A percentile compares a stretch with the other conserved stretches of the same genome.
phyloP scores from a whole-genome alignment of 1,284 basidiomycete species.

The Ustilago tritici region DNA sequence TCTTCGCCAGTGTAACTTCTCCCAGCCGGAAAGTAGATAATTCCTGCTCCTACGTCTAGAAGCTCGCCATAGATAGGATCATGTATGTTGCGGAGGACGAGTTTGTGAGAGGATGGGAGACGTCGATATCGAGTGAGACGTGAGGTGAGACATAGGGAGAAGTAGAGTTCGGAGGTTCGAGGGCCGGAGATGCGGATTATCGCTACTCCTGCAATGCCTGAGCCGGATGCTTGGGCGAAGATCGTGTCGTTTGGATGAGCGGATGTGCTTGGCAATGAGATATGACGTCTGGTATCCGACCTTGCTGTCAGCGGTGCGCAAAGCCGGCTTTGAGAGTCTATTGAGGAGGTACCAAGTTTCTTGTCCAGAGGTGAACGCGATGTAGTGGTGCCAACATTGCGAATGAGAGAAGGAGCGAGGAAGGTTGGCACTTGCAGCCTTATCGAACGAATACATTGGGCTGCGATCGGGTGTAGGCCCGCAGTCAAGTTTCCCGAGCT shows the following conservation, averaged over 20 bases:
- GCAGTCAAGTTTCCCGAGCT: background rate
- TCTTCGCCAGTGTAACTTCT: constrained; percentile 84
- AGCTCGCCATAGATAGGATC: constrained; percentile 76
- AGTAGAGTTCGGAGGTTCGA: constrained; percentile 76
- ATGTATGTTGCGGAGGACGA: constrained; percentile 78
- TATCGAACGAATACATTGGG: background rate
- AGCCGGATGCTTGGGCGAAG: constrained; percentile 85
- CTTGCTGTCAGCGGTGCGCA: too few relatives aligned
- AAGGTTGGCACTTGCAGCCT: background rate
- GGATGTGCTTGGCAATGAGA: too few relatives aligned
- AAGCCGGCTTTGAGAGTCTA: too few relatives aligned
- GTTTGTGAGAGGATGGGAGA: constrained; percentile 75
- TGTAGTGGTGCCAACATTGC: too few relatives aligned
- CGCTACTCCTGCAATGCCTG: constrained; percentile 83
- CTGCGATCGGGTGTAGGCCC: background rate
- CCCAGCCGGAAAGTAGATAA: constrained; percentile 81
- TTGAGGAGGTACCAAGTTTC: too few relatives aligned
- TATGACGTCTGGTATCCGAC: too few relatives aligned
- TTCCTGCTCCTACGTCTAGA: constrained; percentile 80
- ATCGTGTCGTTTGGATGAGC: constrained; percentile 74
- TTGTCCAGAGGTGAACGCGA: background rate
- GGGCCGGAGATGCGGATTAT: constrained; percentile 85
- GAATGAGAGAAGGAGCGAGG: background rate
- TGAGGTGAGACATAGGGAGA: constrained; percentile 72
- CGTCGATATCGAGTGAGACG: constrained; percentile 1